Base-by-base conservation (phyloP, 441 rosid species). In the Gossypium aridum region DNA sequence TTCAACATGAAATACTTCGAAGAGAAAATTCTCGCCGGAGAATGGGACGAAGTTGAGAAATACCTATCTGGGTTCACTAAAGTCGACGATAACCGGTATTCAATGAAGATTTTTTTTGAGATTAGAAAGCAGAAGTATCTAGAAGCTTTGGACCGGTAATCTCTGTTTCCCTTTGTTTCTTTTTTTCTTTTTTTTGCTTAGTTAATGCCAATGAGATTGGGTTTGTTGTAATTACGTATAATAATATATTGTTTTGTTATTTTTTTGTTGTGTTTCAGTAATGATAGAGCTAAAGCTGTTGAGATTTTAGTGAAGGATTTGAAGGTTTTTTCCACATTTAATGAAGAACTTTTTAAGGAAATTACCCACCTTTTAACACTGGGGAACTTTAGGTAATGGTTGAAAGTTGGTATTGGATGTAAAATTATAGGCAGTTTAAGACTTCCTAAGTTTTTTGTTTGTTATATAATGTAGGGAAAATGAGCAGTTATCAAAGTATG, bases 261-360 rank as follows among this genome's bases (percentile, higher is more conserved):
- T 14, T 43, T 39, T 39, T 9, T 8, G 12, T 75, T 73, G 67
- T 25, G 43, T 53, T 69, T n/a, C 78, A 88, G 92, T 73, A 77
- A 79, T 47, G 92, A 88, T 70, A 82, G 90, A 72, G 84, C 88
- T 8, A 85, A 83, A 75, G 92, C 92, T 62, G 90, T 88, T 49
- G 90, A 88, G 39, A 85, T 88, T 74, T 80, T 88, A 71, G 88
- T 82, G 45, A 87, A 85, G 82, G 92, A 88, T 76, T 82, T 88
- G 85, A 88, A 87, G 68, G 87, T 87, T n/a, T 88, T 88, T 72
- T 77, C 90, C 1, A 80, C 89, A 0, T 88, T 87, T 76, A 83
- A 87, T 62, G 92, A 87, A 69, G 92, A 87, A 3, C 85, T 88
- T 51, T 88, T 75, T 79, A 87, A 85, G 79, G 92, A 88, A 68